Conservation (phyloP, 805 yeast species). For the Hanseniaspora clermontiae region DNA sequence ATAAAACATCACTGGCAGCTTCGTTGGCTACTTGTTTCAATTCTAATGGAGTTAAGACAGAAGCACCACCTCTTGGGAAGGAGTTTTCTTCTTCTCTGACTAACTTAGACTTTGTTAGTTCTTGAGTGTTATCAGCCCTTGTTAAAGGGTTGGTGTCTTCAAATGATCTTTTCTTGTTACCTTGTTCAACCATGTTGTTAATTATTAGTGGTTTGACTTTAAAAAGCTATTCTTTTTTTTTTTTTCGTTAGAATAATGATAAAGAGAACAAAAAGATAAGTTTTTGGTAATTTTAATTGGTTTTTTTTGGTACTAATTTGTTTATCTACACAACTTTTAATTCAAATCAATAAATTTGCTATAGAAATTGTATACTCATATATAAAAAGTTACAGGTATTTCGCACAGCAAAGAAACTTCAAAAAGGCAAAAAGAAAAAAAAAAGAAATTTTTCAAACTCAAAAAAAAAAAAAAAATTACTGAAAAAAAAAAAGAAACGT, state of each 20-base stretch:
- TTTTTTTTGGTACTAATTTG: too few species aligned
- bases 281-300: too few species aligned
- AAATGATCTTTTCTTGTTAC: conserved; percentile 21
- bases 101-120: conserved; percentile 29
- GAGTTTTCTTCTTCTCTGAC: conserved; percentile 29
- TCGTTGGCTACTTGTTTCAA: conserved; percentile 85
- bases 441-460: not conserved
- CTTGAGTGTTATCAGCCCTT: conserved; percentile 31
- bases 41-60: conserved; percentile 77
- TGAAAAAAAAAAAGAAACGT: not conserved
- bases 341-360: not conserved
- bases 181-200: not conserved
- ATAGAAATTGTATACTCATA: too few species aligned
- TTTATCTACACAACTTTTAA: too few species aligned
- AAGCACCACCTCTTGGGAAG: conserved; percentile 94
- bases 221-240: too few species aligned
- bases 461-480: not conserved
- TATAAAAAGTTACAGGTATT: too few species aligned
- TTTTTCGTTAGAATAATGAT: too few species aligned
- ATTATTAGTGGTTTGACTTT: too few species aligned
- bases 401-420: not conserved
- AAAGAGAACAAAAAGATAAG: too few species aligned
- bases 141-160: conserved; percentile 30
- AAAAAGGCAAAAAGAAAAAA: not conserved
- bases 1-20: conserved; percentile 77